A percentile compares a stretch with the other conserved stretches of the same genome.
Conservation (phyloP, 2,329 filamentous ascomycete species). For the Neonectria punicea region DNA sequence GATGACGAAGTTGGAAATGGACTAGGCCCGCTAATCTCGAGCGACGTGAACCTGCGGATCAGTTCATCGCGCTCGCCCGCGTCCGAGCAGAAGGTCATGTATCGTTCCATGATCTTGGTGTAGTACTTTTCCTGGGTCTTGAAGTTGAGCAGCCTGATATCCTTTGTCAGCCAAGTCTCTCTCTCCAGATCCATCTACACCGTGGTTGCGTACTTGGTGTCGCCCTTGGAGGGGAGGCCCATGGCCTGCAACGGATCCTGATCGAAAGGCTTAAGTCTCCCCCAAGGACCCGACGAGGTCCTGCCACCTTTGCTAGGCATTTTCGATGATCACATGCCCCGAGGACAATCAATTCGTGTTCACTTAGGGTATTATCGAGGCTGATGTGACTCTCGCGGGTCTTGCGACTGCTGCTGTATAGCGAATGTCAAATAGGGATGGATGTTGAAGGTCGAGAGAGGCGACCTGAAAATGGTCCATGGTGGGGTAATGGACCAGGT, state of each 20-base stretch:
- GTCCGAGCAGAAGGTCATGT: conserved; percentile 87
- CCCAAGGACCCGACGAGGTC: conserved; percentile 67
- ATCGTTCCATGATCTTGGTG: conserved; percentile 85
- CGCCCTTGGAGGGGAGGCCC: conserved; percentile 90
- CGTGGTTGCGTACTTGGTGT: conserved; percentile 72
- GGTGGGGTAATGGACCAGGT: conserved; percentile 17
- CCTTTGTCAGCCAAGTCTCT: conserved; percentile 13
- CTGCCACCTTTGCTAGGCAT: conserved; percentile 48
- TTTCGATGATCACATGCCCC: conserved; percentile 13
- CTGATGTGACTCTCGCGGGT: neutral
- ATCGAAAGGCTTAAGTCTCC: conserved; percentile 77
- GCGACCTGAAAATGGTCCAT: neutral
- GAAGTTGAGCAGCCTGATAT: conserved; percentile 72
- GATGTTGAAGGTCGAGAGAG: conserved; percentile 12
- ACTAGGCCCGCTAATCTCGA: conserved; percentile 49
- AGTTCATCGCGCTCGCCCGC: conserved; percentile 78
- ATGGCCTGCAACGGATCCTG: conserved; percentile 83
- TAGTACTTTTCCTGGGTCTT: conserved; percentile 89
- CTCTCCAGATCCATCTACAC: no score
- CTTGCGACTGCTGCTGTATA: neutral
- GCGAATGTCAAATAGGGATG: conserved; percentile 6
- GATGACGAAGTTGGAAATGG: conserved; percentile 13
- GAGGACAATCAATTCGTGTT: neutral
- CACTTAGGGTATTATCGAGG: neutral
- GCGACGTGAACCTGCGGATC: conserved; percentile 76